Evolutionary conservation across 2,329 filamentous ascomycete species (phyloP).

Genomic region (Akanthomyces dipterigenus): DNA sequence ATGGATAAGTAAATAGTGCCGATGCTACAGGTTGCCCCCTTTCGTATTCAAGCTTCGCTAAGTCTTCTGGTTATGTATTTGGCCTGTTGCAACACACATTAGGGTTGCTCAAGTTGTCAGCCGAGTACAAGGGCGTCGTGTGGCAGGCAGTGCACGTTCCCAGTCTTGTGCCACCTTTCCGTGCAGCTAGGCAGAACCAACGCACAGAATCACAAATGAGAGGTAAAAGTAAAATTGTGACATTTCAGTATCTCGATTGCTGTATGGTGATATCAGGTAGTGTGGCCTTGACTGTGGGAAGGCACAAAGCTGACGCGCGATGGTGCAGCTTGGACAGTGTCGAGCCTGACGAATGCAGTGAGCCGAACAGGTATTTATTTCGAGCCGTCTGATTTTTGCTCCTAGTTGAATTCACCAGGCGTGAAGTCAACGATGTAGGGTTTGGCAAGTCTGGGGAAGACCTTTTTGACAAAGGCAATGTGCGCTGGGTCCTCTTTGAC

Average conservation of each 20-base stretch:
- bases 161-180: neutral
- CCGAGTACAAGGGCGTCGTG: neutral
- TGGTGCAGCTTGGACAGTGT: neutral
- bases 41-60: neutral
- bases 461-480: conserved; percentile 46
- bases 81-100: neutral
- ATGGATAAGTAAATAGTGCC: neutral
- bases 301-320: neutral
- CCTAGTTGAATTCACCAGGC: conserved; percentile 35
- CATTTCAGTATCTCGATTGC: neutral
- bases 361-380: neutral
- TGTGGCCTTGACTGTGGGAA: neutral
- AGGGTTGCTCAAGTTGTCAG: neutral
- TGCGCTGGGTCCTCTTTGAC: conserved; percentile 58
- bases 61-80: neutral
- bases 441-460: conserved; percentile 41
- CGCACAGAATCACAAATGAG: neutral
- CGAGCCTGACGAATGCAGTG: neutral
- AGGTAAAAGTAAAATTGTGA: neutral
- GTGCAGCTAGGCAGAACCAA: neutral
- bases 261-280: neutral
- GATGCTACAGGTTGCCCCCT: too few relatives aligned
- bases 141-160: neutral
- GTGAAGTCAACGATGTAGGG: conserved; percentile 54
- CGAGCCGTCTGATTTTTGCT: too few relatives aligned